These are phyloP conservation scores for Diphasiastrum complanatum DNA, from an alignment of 83 land plant genomes.

Conservation along the genomic window DNA sequence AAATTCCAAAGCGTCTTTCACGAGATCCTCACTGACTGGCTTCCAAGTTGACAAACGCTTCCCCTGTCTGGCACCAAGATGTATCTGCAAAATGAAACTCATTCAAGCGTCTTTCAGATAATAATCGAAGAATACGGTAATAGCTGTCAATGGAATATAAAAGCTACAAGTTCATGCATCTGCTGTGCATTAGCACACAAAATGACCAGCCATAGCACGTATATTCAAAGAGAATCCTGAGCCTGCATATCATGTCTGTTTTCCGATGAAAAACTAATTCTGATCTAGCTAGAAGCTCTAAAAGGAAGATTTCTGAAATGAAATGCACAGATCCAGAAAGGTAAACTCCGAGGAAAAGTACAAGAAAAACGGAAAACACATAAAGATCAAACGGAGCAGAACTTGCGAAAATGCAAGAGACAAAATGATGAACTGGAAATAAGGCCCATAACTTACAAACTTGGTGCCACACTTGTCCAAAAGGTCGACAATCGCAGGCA, in stretches of 20 bases:
- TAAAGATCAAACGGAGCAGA: background rate
- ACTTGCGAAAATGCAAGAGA: background rate
- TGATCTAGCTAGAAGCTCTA: no score
- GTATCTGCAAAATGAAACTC: conserved; percentile 16
- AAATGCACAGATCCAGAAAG: background rate
- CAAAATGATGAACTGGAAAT: background rate
- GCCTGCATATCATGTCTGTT: no score
- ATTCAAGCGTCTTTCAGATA: background rate
- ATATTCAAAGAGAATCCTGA: no score
- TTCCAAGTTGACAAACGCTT: conserved; percentile 30
- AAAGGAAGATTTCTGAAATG: background rate
- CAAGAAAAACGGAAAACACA: background rate
- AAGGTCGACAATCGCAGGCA: conserved; percentile 18
- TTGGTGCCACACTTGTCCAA: conserved; percentile 2
- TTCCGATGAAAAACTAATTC: no score
- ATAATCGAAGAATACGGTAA: background rate
- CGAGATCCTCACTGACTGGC: conserved; percentile 32
- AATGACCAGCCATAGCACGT: no score
- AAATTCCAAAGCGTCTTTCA: conserved; percentile 33
- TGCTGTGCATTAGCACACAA: no score
- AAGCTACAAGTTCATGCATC: no score
- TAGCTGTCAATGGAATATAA: background rate
- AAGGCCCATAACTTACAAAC: conserved; percentile 5
- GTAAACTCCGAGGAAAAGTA: background rate
- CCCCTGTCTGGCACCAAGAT: conserved; percentile 29